Evolutionary conservation across 2,329 filamentous ascomycete species (phyloP).

Genomic region (Fusarium sp.): DNA sequence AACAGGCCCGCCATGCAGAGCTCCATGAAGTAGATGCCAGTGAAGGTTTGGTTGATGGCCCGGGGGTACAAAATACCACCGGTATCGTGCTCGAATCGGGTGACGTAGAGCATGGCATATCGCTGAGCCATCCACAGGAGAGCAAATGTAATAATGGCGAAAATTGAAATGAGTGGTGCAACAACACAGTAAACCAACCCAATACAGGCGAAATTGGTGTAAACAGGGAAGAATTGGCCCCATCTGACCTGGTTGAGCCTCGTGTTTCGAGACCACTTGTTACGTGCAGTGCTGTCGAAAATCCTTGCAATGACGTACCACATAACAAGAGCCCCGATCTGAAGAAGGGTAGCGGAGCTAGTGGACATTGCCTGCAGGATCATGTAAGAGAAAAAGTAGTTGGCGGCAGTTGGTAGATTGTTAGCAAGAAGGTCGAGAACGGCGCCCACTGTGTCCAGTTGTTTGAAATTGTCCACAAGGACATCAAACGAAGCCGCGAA

Average conservation of each 20-base stretch:
- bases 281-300: slow-evolving; percentile 80
- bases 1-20: slow-evolving; percentile 90
- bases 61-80: slow-evolving; percentile 91
- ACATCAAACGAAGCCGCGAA: slow-evolving; percentile 71
- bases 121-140: slow-evolving; percentile 94
- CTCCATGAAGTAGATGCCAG: slow-evolving; percentile 94
- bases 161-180: slow-evolving; percentile 88
- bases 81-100: slow-evolving; percentile 87
- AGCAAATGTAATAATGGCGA: slow-evolving; percentile 91
- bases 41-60: slow-evolving; percentile 95
- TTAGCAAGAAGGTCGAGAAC: slow-evolving; percentile 78
- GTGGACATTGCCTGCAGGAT: slow-evolving; percentile 92
- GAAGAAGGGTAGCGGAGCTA: slow-evolving; percentile 87
- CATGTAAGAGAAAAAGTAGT: slow-evolving; percentile 99
- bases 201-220: slow-evolving; percentile 96
- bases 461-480: slow-evolving; percentile 64
- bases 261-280: slow-evolving; percentile 89
- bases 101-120: slow-evolving; percentile 98
- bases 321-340: slow-evolving; percentile 79
- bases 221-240: slow-evolving; percentile 95
- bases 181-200: slow-evolving; percentile 89
- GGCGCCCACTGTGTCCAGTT: slow-evolving; percentile 65
- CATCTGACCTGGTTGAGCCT: slow-evolving; percentile 81
- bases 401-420: slow-evolving; percentile 86
- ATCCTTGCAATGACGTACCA: slow-evolving; percentile 87